Evolutionary conservation across 441 rosid genomes (phyloP), one percentile per base, ranked within the genome.

Genomic region (Codiaeum variegatum): DNA sequence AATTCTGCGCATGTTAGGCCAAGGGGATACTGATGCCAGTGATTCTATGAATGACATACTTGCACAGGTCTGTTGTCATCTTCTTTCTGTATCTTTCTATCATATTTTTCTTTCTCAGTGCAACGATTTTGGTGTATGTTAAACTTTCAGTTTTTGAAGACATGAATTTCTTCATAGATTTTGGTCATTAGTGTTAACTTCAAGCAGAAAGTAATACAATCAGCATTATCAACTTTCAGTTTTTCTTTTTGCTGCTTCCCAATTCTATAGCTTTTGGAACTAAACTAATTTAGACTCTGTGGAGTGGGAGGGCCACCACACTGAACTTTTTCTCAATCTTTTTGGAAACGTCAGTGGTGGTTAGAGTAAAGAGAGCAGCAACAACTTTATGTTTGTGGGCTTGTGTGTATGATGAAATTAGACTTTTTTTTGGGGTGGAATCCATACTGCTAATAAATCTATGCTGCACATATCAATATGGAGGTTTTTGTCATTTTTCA

Each of bases 1-100:
- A 87, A 88, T 91, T 78, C 77, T 96, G 83, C 91, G 92, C 67
- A 83, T 86, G 55, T 72, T 96, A 87, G 99, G 99, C 63, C 97
- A 93, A 47, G 97, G 98, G 81, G 98, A 96, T 75, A 85, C 86
- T n/a, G 96, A 90, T 79, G 93, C 96, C 59, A 96, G 99, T 84
- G 99, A 93, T 76, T 62, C 83, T 80, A 96, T 96, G 97, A 96
- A 91, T 79, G 99, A 96, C 83, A 91, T 96, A 77, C 97, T 96
- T 77, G 99, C 99, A 34, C 99, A 96, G 97, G 98, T 93, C 55
- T 70, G 85, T 83, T 75, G 19, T 28, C 70, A 38, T 63, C 66
- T 71, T 16, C 71, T 11, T 74, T 61, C 58, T 65, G 69, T 66
- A 55, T 29, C 36, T 51, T 69, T 66, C n/a, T 52, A 49, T 29